These are phyloP conservation scores for Bipolaris zeicola DNA, from an alignment of 2,329 filamentous ascomycete species.

Conservation along the genomic window DNA sequence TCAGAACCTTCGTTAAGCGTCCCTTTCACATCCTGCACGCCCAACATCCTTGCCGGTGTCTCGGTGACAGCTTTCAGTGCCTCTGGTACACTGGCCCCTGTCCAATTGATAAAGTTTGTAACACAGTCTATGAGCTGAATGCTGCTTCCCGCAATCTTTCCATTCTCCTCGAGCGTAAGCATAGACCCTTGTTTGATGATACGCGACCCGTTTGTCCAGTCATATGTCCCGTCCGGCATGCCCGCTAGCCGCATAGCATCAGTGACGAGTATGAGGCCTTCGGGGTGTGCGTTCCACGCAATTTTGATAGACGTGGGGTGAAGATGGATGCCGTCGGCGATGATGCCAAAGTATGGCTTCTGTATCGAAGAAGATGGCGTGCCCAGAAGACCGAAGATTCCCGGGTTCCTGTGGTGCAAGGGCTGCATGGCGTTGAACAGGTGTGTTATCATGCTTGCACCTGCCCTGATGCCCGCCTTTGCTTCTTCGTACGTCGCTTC, in stretches of 20 bases:
- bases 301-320: slow-evolving; percentile 89
- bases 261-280: slow-evolving; percentile 86
- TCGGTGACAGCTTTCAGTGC: slow-evolving; percentile 74
- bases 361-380: slow-evolving; percentile 36
- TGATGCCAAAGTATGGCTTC: slow-evolving; percentile 84
- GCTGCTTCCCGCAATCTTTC: slow-evolving; percentile 62
- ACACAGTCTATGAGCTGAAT: slow-evolving; percentile 81
- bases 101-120: slow-evolving; percentile 79
- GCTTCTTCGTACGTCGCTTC: slow-evolving; percentile 87
- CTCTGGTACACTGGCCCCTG: slow-evolving; percentile 68
- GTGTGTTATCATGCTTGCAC: slow-evolving; percentile 89
- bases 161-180: slow-evolving; percentile 75
- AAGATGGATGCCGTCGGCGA: slow-evolving; percentile 87
- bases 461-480: slow-evolving; percentile 70
- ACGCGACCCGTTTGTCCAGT: slow-evolving; percentile 77
- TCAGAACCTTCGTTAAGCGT: slow-evolving; percentile 53
- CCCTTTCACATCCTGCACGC: slow-evolving; percentile 70
- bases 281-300: slow-evolving; percentile 82
- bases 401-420: slow-evolving; percentile 87
- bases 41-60: slow-evolving; percentile 78
- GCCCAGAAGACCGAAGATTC: slow-evolving; percentile 85
- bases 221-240: slow-evolving; percentile 80
- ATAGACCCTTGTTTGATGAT: slow-evolving; percentile 73
- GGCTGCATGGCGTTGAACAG: slow-evolving; percentile 94
- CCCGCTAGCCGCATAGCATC: slow-evolving; percentile 91